Evolutionary conservation across 176 grass and related monocot species (phyloP).

Genomic region (Tillandsia fasciculata): DNA sequence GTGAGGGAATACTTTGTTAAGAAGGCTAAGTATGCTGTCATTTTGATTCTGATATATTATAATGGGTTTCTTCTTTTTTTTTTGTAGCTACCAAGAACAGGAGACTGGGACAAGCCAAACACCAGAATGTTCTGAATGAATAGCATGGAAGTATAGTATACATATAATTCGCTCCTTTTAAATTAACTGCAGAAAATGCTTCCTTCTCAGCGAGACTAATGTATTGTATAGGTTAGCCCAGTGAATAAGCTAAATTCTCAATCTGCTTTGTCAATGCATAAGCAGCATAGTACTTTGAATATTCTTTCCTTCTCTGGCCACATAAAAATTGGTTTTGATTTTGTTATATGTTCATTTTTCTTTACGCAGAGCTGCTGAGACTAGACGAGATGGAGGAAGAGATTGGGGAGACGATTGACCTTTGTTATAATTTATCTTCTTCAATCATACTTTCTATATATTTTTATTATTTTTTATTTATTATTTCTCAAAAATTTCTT

Average conservation of each 20-base stretch:
- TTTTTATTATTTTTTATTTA: neutral
- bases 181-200: constrained; percentile 10
- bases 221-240: too few relatives aligned
- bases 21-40: neutral
- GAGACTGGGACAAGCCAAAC: constrained; percentile 45
- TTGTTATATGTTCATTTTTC: too few relatives aligned
- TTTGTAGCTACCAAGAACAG: constrained; percentile 60
- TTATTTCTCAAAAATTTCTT: neutral
- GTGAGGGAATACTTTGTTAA: constrained; percentile 1
- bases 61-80: constrained; percentile 26
- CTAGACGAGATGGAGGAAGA: too few relatives aligned
- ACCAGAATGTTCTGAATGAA: constrained; percentile 53
- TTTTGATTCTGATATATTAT: constrained; percentile 33
- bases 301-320: too few relatives aligned
- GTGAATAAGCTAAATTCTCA: too few relatives aligned
- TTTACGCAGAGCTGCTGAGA: too few relatives aligned
- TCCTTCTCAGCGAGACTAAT: neutral
- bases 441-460: neutral
- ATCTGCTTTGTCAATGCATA: too few relatives aligned
- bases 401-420: too few relatives aligned
- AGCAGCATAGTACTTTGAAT: too few relatives aligned
- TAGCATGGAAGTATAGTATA: constrained; percentile 40
- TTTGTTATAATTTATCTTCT: neutral
- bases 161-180: constrained; percentile 19
- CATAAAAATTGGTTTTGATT: too few relatives aligned